These are phyloP conservation scores for Salix suchowensis DNA, from an alignment of 345 rosid species.

Conservation along the genomic window DNA sequence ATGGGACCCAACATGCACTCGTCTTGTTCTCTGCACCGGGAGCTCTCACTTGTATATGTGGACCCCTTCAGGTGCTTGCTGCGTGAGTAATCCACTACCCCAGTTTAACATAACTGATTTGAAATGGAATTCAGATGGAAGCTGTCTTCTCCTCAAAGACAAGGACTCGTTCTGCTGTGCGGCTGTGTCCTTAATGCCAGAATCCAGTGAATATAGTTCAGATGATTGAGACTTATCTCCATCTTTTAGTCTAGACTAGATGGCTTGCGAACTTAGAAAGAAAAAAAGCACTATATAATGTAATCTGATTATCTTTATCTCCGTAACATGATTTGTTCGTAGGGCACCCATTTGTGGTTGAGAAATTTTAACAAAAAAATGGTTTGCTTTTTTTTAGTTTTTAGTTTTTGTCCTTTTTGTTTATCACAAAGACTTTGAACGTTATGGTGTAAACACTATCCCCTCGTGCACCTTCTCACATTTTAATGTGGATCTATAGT, in stretches of 20 bases:
- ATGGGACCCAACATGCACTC: slow-evolving; percentile 85
- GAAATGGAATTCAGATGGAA: slow-evolving; percentile 88
- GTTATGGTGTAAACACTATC: too few species aligned
- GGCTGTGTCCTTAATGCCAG: slow-evolving; percentile 59
- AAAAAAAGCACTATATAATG: not conserved
- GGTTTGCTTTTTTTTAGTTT: too few species aligned
- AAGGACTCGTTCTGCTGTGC: slow-evolving; percentile 87
- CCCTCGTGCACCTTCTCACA: too few species aligned
- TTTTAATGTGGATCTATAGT: too few species aligned
- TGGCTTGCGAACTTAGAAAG: not conserved
- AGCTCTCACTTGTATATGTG: slow-evolving; percentile 91
- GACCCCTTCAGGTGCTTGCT: slow-evolving; percentile 92
- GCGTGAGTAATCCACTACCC: slow-evolving; percentile 67
- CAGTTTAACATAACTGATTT: slow-evolving; percentile 68
- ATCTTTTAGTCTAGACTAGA: not conserved
- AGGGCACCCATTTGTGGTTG: not conserved
- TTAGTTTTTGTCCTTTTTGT: too few species aligned
- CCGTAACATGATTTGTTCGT: not conserved
- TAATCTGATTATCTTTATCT: not conserved
- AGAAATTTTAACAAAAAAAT: not conserved
- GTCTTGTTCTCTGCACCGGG: slow-evolving; percentile 81
- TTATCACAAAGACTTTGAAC: too few species aligned
- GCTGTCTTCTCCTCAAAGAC: slow-evolving; percentile 89
- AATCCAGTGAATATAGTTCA: slow-evolving; percentile 88
- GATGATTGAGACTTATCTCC: slow-evolving; percentile 46